Evolutionary conservation across 306 rosid genomes (phyloP).

Genomic region (Echinosophora koreensis): DNA sequence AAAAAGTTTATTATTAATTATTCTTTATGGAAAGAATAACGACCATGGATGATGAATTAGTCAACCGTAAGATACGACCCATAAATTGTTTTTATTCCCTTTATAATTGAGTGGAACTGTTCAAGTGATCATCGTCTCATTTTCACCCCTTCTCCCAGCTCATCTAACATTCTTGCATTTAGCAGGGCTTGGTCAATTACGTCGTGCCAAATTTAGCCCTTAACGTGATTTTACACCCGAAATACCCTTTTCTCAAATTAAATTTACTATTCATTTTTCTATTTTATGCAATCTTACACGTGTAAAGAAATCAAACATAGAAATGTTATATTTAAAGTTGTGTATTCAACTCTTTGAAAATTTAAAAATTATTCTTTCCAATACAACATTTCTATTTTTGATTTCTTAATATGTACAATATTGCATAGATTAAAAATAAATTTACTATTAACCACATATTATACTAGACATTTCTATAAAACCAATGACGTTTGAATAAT

Average conservation of each 20-base stretch:
- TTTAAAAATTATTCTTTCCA: too few relatives aligned
- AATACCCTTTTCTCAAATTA: background rate
- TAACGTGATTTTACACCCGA: conserved; percentile 19
- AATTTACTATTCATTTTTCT: background rate
- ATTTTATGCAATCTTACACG: too few relatives aligned
- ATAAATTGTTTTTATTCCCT: conserved; percentile 51
- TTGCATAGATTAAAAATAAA: too few relatives aligned
- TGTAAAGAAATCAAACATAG: too few relatives aligned
- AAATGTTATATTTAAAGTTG: too few relatives aligned
- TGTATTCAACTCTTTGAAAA: too few relatives aligned
- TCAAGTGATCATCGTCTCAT: conserved; percentile 31
- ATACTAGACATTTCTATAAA: background rate
- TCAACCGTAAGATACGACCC: conserved; percentile 62
- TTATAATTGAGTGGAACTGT: conserved; percentile 31
- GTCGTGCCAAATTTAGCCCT: conserved; percentile 30
- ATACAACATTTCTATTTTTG: too few relatives aligned
- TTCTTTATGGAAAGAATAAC: conserved; percentile 16
- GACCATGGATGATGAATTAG: conserved; percentile 38
- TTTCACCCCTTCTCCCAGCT: conserved; percentile 35
- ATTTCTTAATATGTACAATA: too few relatives aligned
- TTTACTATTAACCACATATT: background rate
- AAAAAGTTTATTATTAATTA: background rate
- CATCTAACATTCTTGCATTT: conserved; percentile 28
- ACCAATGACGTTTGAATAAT: background rate
- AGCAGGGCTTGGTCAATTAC: conserved; percentile 28